phyloP scores from a whole-genome alignment of 1,284 basidiomycete genomes.

The Naganishia albida region DNA sequence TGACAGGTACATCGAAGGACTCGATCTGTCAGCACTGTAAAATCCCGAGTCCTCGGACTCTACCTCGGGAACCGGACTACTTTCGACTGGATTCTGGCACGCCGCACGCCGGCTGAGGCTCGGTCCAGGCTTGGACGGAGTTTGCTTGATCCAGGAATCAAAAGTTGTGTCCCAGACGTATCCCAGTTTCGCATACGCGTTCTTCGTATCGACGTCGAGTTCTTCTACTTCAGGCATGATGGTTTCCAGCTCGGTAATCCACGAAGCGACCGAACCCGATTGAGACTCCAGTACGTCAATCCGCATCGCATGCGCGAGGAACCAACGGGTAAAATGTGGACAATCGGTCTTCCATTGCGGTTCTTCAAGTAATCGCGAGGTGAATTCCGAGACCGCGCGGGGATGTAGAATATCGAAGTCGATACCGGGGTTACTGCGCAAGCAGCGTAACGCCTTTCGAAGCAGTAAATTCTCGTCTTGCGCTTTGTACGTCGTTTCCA shows the following conservation, averaged over 20 bases:
- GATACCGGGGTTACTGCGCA: constrained; percentile 23
- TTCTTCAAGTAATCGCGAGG: constrained; percentile 1
- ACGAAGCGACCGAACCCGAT: neutral
- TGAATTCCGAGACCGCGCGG: neutral
- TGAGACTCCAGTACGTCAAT: neutral
- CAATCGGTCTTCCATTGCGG: constrained; percentile 16
- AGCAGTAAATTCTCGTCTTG: neutral
- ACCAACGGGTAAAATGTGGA: constrained; percentile 22
- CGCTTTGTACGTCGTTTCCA: neutral
- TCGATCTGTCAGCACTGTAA: constrained; percentile 5
- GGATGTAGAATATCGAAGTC: constrained; percentile 15
- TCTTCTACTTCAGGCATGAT: constrained; percentile 18
- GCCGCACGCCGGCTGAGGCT: neutral
- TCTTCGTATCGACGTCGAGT: constrained; percentile 19
- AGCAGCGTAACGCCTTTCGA: constrained; percentile 8
- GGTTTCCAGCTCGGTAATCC: constrained; percentile 10
- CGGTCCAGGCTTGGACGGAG: neutral
- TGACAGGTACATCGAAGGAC: constrained; percentile 2
- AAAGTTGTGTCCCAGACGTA: constrained; percentile 25
- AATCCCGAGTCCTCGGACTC: neutral
- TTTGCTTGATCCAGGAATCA: constrained; percentile 17
- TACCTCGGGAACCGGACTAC: neutral
- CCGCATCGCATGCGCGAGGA: constrained; percentile 11
- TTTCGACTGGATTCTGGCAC: neutral
- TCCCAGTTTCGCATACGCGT: constrained; percentile 9